Evolutionary conservation across 257 asterid genomes (phyloP).

Genomic region (Solanum sejunctum): DNA sequence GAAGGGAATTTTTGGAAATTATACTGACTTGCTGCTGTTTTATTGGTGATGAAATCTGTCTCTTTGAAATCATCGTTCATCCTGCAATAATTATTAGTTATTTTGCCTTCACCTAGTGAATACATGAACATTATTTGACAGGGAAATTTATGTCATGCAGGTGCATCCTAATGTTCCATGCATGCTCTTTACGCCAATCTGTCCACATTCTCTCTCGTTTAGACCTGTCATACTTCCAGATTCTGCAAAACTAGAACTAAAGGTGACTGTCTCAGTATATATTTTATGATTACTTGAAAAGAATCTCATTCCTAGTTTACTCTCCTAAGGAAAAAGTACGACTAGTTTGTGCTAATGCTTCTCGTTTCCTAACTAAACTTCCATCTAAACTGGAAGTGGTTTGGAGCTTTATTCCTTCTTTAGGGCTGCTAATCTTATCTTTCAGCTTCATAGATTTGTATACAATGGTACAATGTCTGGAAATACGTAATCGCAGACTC

Average conservation of each 20-base stretch:
- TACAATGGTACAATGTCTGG: not conserved
- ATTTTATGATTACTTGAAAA: not conserved
- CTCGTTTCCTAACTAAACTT: not conserved
- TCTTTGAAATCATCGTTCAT: not conserved
- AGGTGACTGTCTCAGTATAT: constrained; percentile 31
- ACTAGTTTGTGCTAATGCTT: not conserved
- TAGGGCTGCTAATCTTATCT: not conserved
- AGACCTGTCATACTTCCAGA: constrained; percentile 98
- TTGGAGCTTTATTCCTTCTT: not conserved
- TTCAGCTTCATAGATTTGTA: not conserved
- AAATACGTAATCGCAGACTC: not conserved
- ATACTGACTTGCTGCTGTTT: not conserved
- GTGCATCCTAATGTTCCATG: constrained; percentile 99
- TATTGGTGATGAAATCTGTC: not conserved
- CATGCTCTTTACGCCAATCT: constrained; percentile 98
- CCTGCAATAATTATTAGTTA: not conserved
- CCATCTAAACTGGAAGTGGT: not conserved
- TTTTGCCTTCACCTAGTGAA: not conserved
- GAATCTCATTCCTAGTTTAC: not conserved
- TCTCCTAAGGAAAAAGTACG: not conserved
- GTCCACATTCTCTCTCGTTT: constrained; percentile 97
- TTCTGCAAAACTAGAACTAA: constrained; percentile 85
- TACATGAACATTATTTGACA: not conserved
- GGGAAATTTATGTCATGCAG: constrained; percentile 25
- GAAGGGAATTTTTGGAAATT: not conserved